Evolutionary conservation across 371 early-diverging fungal species (phyloP).

Genomic region (Polyrhizophydium stewartii): DNA sequence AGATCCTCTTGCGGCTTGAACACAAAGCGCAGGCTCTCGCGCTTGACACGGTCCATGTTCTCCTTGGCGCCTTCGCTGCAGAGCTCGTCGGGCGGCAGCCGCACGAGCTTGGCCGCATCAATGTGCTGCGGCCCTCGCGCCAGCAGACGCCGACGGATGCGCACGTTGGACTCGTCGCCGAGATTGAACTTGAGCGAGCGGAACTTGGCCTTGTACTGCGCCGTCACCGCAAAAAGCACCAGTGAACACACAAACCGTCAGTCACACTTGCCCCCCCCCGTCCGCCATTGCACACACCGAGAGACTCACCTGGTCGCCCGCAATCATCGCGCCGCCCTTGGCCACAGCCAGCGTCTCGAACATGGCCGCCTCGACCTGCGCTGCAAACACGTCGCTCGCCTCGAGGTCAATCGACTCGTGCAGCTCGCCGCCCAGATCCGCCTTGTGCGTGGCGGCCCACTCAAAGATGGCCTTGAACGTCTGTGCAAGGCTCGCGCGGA

Average conservation of each 20-base stretch:
- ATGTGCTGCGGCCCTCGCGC: conserved; percentile 14
- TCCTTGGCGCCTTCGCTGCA: conserved; percentile 69
- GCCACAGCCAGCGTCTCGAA: neutral
- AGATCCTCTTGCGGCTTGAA: conserved; percentile 51
- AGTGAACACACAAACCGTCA: too few relatives aligned
- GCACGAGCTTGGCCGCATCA: conserved; percentile 47
- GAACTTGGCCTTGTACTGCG: conserved; percentile 69
- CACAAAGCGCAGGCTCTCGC: conserved; percentile 58
- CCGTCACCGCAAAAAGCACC: too few relatives aligned
- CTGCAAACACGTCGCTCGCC: neutral
- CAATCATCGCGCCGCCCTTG: neutral
- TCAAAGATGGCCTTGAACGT: neutral
- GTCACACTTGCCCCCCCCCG: neutral
- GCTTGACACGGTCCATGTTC: conserved; percentile 55
- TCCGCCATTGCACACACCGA: neutral
- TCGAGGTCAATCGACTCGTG: neutral
- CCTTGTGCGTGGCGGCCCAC: neutral
- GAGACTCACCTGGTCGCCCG: neutral
- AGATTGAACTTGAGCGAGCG: conserved; percentile 69
- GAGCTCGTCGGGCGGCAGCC: conserved; percentile 70
- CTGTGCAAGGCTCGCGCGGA: neutral
- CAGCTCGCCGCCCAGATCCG: neutral
- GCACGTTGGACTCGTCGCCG: conserved; percentile 67
- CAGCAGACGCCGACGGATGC: conserved; percentile 62
- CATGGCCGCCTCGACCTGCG: neutral